Evolutionary conservation across 2,329 filamentous ascomycete genomes (phyloP), one percentile per base, ranked within the genome.

Genomic region (Fusarium sp.): DNA sequence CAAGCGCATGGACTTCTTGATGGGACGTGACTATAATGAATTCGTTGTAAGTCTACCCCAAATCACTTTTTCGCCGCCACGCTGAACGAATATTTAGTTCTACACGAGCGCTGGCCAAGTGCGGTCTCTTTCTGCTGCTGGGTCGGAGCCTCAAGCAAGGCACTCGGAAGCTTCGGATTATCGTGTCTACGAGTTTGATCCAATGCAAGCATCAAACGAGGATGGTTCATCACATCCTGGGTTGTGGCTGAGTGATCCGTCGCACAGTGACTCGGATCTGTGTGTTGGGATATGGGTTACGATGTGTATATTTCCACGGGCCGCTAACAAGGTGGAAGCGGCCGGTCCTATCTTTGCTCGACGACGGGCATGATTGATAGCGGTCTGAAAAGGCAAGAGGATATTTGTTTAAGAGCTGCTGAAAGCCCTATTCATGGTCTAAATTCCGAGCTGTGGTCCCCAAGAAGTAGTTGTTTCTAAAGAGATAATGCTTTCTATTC

Each of bases 231-330:
- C 25, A 24, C 2, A 5, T 29, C 9, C 7, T 9, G 7, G 5
- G 7, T 24, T 5, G n/a, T 29, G 24, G 15, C 31, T 26, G 13
- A n/a, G 15, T 31, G 22, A 35, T 11, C 3, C 19, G 19, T 24
- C 19, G 7, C 11, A 9, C 6, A n/a, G 6, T 11, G 15, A n/a
- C n/a, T 13, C 2, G 28, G 10, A 44, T 3, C 3, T 5, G 1
- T 55, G 40, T 7, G 53, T 55, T 7, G 45, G 53, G 6, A 45
- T 55, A 5, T 55, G 53, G 53, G 7, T 45, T 9, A 45, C 53
- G 1, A 29, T 50, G 39, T 31, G 35, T 22, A 24, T 55, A 12
- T 50, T 39, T 8, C 45, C 52, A 1, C 25, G n/a, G 2, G 44
- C 39, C 7, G 19, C 19, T 5, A 22, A 34, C 3, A 11, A 12